Evolutionary conservation across 1,139 yeast genomes (phyloP), one percentile per base, ranked within the genome.

Genomic region (Magnusiomyces fungicola): DNA sequence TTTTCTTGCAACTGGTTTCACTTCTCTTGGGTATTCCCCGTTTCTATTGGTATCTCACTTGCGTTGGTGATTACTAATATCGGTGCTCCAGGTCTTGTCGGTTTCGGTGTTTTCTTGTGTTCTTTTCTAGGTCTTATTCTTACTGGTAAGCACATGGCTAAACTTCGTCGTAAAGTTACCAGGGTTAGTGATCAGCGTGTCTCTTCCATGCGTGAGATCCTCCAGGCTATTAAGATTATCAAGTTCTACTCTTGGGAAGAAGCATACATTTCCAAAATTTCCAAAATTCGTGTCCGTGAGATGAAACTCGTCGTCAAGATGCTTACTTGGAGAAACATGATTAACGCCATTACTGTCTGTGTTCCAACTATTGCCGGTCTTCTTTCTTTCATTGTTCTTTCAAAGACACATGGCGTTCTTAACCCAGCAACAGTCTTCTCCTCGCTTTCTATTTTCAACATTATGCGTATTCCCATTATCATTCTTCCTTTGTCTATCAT

Each of bases 221-320:
- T 83, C 47, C 78, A 73, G 58, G 78, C 82, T 53, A 73, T 83
- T 69, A 80, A 81, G 58, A 74, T 82, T 67, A 80, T 83, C 67
- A 83, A 83, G 65, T 79, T 74, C 56, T 83, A 83, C 61, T 79
- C 83, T 16, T 84, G 95, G 94, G 94, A 85, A 64, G 70, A 70
- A 16, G 78, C 83, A 3, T 80, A 78, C 60, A 66, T 66, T 48
- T 67, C 72, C 5, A 69, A 66, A 48, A 72, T 82, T n/a, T 61
- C 74, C 18, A 64, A 66, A 1, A 71, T 72, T 19, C 72, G 89
- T 58, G 57, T 58, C 16, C 55, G 64, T 38, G 89, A 83, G 62
- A 59, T 65, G 51, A 41, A 49, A 10, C 50, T 53, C n/a, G 59
- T 69, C 50, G 62, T 60, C 46, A 50, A 53, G 23, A 58, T 69